phyloP scores from a whole-genome alignment of 768 basidiomycete species.

The Hysterangium stoloniferum region DNA sequence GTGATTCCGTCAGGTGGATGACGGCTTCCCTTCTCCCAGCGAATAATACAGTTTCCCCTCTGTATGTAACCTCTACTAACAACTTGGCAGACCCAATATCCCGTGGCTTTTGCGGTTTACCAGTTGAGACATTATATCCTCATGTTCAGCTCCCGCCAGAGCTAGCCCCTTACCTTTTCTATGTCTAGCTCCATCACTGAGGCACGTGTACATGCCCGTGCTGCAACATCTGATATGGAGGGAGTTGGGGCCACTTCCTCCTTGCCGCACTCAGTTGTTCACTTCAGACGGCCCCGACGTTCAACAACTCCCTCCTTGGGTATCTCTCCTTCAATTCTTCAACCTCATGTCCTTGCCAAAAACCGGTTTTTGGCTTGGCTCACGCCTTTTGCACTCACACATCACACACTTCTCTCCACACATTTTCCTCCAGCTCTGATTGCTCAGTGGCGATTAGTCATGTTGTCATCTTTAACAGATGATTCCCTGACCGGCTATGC shows the following conservation, averaged over 20 bases:
- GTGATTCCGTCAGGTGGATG: neutral
- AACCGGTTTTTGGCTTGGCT: neutral
- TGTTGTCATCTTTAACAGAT: neutral
- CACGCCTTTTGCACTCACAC: neutral
- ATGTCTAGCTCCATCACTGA: neutral
- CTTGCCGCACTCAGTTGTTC: neutral
- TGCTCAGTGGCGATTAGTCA: neutral
- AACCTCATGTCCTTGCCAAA: neutral
- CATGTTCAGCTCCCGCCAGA: neutral
- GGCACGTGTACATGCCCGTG: neutral
- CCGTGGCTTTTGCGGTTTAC: neutral
- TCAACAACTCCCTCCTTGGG: neutral
- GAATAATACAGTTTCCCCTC: neutral
- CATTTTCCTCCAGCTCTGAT: neutral
- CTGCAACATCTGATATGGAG: neutral
- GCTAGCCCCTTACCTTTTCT: neutral
- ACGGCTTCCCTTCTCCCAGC: neutral
- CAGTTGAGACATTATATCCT: neutral
- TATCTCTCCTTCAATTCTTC: neutral
- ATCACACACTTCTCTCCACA: neutral
- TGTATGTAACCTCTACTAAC: neutral
- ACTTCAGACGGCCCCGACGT: neutral
- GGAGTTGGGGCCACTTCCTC: neutral
- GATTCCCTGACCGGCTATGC: constrained; percentile 18
- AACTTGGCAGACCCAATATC: constrained; percentile 4